phyloP scores from a whole-genome alignment of 2,329 filamentous ascomycete species.

The Hypoxylon sp. region DNA sequence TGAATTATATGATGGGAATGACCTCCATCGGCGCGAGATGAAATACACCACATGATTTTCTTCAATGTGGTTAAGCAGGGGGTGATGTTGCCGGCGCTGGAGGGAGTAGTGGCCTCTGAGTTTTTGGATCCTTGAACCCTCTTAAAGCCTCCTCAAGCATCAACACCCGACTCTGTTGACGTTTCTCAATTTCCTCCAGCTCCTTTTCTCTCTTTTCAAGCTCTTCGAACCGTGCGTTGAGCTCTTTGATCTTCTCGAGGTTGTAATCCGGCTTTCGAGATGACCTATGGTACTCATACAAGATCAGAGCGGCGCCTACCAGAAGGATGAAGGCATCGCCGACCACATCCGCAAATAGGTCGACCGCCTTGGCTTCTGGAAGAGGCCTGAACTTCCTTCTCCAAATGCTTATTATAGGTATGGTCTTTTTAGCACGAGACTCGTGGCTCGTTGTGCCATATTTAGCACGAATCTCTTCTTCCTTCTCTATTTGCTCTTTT shows the following conservation, averaged over 20 bases:
- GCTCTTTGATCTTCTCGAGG: slow-evolving; percentile 65
- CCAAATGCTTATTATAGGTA: slow-evolving; percentile 68
- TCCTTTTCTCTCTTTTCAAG: slow-evolving; percentile 65
- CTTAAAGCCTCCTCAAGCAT: slow-evolving; percentile 67
- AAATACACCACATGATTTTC: not conserved
- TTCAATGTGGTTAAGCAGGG: slow-evolving; percentile 16
- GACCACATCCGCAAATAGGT: slow-evolving; percentile 75
- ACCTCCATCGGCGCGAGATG: not conserved
- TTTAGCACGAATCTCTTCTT: slow-evolving; percentile 63
- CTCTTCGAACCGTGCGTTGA: slow-evolving; percentile 63
- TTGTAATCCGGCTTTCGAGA: slow-evolving; percentile 72
- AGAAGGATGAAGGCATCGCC: slow-evolving; percentile 73
- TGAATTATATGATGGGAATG: not conserved
- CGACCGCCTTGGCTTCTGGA: slow-evolving; percentile 75
- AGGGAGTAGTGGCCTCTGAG: slow-evolving; percentile 66
- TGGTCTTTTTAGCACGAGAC: slow-evolving; percentile 44
- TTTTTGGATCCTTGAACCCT: slow-evolving; percentile 67
- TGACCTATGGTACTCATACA: slow-evolving; percentile 72
- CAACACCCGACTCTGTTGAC: slow-evolving; percentile 61
- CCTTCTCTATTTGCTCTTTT: slow-evolving; percentile 69
- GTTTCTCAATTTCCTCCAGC: slow-evolving; percentile 62
- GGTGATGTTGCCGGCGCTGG: slow-evolving; percentile 48
- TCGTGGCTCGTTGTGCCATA: slow-evolving; percentile 56
- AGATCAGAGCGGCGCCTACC: slow-evolving; percentile 68
- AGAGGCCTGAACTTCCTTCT: slow-evolving; percentile 71